Evolutionary conservation across 345 rosid genomes (phyloP).

Genomic region (Viola odorata): DNA sequence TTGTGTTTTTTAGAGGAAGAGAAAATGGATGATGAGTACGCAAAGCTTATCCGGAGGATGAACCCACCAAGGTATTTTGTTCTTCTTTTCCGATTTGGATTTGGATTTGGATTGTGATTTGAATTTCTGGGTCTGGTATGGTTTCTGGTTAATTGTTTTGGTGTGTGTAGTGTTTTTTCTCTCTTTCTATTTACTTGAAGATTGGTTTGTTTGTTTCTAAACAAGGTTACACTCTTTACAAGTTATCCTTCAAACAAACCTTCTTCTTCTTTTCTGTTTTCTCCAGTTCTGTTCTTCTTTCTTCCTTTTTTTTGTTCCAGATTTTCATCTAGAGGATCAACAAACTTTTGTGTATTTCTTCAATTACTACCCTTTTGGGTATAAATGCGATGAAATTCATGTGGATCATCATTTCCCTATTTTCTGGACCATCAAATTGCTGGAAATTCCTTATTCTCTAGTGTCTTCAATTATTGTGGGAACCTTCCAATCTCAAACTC

Average conservation of each 20-base stretch:
- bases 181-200: conserved; percentile 1
- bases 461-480: not conserved
- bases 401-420: too few relatives aligned
- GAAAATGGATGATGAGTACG: conserved; percentile 71
- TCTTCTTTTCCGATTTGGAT: not conserved
- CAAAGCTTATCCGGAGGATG: conserved; percentile 84
- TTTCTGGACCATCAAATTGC: too few relatives aligned
- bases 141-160: not conserved
- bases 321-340: not conserved
- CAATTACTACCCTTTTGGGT: too few relatives aligned
- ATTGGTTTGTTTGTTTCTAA: not conserved
- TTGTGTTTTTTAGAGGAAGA: too few relatives aligned
- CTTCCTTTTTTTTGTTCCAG: not conserved
- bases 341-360: too few relatives aligned
- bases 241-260: not conserved
- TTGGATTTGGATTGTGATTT: conserved; percentile 2
- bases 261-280: not conserved
- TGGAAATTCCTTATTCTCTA: not conserved
- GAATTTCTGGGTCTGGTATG: not conserved
- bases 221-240: conserved; percentile 13
- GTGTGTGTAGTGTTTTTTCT: not conserved
- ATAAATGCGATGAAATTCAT: too few relatives aligned
- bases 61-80: conserved; percentile 65
- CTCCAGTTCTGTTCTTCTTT: not conserved
- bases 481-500: not conserved